Evolutionary conservation across 2,329 filamentous ascomycete genomes (phyloP).

Genomic region (Xylariaceae sp.): DNA sequence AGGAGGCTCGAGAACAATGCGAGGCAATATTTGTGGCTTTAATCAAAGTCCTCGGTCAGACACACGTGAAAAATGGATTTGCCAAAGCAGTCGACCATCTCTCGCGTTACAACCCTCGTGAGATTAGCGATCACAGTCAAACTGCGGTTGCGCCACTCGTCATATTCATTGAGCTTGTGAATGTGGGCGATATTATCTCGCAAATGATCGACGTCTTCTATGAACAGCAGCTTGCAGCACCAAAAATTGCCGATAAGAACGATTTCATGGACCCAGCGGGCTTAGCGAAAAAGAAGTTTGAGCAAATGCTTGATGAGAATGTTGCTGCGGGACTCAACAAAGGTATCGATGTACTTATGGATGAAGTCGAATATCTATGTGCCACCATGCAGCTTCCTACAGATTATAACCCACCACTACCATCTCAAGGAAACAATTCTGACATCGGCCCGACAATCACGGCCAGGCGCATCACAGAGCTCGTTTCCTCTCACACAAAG

Average conservation of each 20-base stretch:
- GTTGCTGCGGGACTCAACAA: conserved; percentile 96
- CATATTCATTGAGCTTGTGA: conserved; percentile 95
- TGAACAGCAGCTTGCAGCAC: conserved; percentile 86
- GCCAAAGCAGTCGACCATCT: conserved; percentile 91
- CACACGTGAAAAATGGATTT: conserved; percentile 91
- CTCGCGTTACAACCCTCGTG: conserved; percentile 87
- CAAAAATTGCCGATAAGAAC: conserved; percentile 85
- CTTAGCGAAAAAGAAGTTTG: conserved; percentile 96
- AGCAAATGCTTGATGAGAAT: conserved; percentile 97
- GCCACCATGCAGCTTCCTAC: conserved; percentile 84
- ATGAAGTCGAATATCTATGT: conserved; percentile 94
- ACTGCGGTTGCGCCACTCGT: conserved; percentile 87
- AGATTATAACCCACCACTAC: conserved; percentile 80
- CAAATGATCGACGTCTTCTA: conserved; percentile 99
- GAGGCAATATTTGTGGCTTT: conserved; percentile 85
- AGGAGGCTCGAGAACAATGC: conserved; percentile 86
- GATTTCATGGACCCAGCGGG: conserved; percentile 93
- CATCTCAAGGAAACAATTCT: conserved; percentile 45
- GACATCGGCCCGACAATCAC: conserved; percentile 73
- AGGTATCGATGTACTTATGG: conserved; percentile 97
- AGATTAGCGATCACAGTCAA: conserved; percentile 73
- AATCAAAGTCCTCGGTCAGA: conserved; percentile 81
- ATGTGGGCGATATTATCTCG: conserved; percentile 95
- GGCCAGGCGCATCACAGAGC: conserved; percentile 78
- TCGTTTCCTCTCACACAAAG: conserved; percentile 85